phyloP scores from a whole-genome alignment of 768 basidiomycete genomes.

The Stropharia rugosoannulata region DNA sequence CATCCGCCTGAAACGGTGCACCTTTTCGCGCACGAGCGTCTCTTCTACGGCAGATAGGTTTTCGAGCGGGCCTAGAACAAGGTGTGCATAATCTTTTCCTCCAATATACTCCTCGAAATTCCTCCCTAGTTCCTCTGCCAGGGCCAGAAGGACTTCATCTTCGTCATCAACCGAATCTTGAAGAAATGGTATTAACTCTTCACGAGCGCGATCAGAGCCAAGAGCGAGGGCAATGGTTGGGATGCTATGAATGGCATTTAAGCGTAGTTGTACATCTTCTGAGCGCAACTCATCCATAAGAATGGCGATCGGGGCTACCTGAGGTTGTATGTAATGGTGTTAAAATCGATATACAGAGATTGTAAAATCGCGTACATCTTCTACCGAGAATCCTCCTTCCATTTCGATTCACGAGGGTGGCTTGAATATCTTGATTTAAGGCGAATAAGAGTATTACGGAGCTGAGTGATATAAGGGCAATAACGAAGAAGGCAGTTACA shows the following conservation, averaged over 20 bases:
- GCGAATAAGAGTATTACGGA: constrained; percentile 2
- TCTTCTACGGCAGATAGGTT: constrained; percentile 97
- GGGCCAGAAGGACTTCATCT: constrained; percentile 93
- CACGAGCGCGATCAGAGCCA: constrained; percentile 91
- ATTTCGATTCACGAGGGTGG: constrained; percentile 34
- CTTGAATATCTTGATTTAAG: constrained; percentile 3
- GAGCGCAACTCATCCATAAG: constrained; percentile 98
- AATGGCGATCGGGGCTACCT: constrained; percentile 95
- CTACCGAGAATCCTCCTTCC: constrained; percentile 64
- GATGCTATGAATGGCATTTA: constrained; percentile 96
- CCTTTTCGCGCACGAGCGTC: constrained; percentile 97
- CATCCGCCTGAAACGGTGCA: constrained; percentile 29
- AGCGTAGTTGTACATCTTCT: constrained; percentile 93
- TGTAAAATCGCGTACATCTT: constrained; percentile 55
- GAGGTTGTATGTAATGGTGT: constrained; percentile 16
- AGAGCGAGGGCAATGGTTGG: constrained; percentile 97
- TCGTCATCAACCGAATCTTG: constrained; percentile 99
- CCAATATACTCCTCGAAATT: constrained; percentile 95
- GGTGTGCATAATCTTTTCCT: constrained; percentile 82
- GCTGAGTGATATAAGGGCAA: constrained; percentile 6
- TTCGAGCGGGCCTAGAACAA: constrained; percentile 89
- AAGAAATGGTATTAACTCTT: constrained; percentile 94
- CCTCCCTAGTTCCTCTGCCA: constrained; percentile 93
- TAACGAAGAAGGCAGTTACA: constrained; percentile 7
- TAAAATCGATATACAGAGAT: constrained; percentile 18